Percentiles rank a stretch among this genome's conserved stretches.
Conservation (phyloP, 768 basidiomycete species). For the Lentinula guzmanii region DNA sequence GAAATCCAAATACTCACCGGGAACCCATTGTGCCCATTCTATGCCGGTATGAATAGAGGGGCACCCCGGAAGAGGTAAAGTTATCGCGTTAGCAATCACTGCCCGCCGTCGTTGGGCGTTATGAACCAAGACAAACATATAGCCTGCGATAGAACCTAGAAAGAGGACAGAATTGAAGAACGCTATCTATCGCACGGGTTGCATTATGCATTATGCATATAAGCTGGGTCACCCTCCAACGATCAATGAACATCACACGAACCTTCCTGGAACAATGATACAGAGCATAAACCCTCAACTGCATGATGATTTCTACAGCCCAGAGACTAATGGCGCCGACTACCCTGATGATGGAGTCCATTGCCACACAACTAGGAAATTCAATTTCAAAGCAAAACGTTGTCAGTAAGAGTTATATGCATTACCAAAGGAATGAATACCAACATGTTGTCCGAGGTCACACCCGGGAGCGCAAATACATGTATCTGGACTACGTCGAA, state of each 20-base stretch:
- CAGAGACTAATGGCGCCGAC: constrained; percentile 39
- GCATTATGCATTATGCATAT: too few relatives aligned
- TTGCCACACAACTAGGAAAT: constrained; percentile 32
- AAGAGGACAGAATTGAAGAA: constrained; percentile 33
- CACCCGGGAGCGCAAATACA: constrained; percentile 31
- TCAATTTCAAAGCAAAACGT: not conserved
- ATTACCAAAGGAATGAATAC: constrained; percentile 6
- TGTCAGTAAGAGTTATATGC: not conserved
- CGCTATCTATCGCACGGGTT: constrained; percentile 23
- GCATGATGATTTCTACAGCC: constrained; percentile 47
- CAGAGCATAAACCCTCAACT: constrained; percentile 38
- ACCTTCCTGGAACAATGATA: constrained; percentile 32
- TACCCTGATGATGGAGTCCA: constrained; percentile 37
- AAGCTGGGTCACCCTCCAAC: too few relatives aligned
- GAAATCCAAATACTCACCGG: constrained; percentile 21
- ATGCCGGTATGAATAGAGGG: constrained; percentile 33
- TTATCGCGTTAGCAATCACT: constrained; percentile 28
- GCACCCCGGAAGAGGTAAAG: constrained; percentile 34
- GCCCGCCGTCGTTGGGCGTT: constrained; percentile 28
- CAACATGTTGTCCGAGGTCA: constrained; percentile 29
- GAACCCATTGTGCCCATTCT: constrained; percentile 41
- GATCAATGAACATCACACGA: too few relatives aligned
- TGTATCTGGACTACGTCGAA: constrained; percentile 43
- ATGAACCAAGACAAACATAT: constrained; percentile 33
- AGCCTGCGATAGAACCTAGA: constrained; percentile 31